These are phyloP conservation scores for Hypomyces rosellus DNA, from an alignment of 2,329 filamentous ascomycete species.

Conservation along the genomic window DNA sequence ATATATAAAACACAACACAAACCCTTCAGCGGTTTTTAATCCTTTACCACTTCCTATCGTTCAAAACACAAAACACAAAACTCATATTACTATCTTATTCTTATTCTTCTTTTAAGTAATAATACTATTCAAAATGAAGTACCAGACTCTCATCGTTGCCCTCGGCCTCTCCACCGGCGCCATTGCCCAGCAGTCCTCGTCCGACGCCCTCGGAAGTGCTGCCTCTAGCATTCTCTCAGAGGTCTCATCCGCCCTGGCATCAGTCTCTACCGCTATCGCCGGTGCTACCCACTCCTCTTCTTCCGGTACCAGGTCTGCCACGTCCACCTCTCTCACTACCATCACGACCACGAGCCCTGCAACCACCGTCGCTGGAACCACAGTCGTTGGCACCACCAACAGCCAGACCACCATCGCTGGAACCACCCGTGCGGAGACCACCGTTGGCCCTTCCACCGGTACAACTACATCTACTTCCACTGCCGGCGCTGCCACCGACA, in stretches of 20 bases:
- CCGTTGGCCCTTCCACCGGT: neutral
- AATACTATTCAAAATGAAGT: constrained; percentile 6
- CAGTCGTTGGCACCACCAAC: constrained; percentile 6
- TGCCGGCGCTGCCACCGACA: neutral
- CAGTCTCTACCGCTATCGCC: constrained; percentile 1
- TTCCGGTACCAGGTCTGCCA: neutral
- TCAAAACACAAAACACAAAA: neutral
- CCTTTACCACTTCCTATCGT: too few relatives aligned
- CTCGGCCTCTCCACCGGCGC: constrained; percentile 8
- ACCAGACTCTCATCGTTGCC: constrained; percentile 5
- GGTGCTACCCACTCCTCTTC: neutral
- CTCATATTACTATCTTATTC: neutral
- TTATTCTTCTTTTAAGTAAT: neutral
- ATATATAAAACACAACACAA: neutral
- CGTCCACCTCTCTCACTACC: constrained; percentile 2
- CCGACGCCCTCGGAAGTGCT: neutral
- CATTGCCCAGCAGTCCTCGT: constrained; percentile 5
- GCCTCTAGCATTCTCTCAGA: too few relatives aligned
- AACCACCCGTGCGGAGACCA: neutral
- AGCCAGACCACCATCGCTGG: neutral
- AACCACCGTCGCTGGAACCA: constrained; percentile 3
- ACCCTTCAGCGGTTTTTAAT: neutral
- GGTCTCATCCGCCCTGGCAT: neutral
- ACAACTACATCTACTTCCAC: constrained; percentile 2
- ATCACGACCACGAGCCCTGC: constrained; percentile 1